phyloP scores from a whole-genome alignment of 768 basidiomycete species.

The Suillus ampliporus region DNA sequence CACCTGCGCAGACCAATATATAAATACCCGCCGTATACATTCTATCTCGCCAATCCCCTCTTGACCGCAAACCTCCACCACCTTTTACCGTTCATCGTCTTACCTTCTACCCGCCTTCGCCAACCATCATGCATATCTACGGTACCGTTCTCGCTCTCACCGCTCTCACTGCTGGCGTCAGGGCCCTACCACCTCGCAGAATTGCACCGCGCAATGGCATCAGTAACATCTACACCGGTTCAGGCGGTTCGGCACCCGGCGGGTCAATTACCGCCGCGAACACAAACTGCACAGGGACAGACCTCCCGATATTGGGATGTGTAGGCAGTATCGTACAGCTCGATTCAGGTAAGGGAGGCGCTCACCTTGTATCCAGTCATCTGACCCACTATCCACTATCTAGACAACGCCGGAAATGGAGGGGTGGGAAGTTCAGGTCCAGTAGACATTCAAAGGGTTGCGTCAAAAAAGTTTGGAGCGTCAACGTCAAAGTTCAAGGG shows the following conservation, averaged over 20 bases:
- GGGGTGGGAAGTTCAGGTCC: slow-evolving; percentile 7
- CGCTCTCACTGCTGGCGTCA: slow-evolving; percentile 29
- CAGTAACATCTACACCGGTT: slow-evolving; percentile 18
- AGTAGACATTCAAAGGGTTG: neutral
- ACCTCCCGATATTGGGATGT: neutral
- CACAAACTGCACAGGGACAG: slow-evolving; percentile 9
- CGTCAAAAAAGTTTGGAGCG: slow-evolving; percentile 4
- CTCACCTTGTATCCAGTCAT: neutral
- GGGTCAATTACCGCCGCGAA: slow-evolving; percentile 34
- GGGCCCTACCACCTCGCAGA: slow-evolving; percentile 33
- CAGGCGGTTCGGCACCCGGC: slow-evolving; percentile 41
- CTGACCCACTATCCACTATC: slow-evolving; percentile 5
- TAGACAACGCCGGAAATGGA: slow-evolving; percentile 20
- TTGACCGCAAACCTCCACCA: slow-evolving; percentile 18
- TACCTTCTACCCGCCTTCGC: neutral
- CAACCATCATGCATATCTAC: slow-evolving; percentile 32
- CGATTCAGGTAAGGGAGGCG: slow-evolving; percentile 18
- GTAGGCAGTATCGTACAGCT: slow-evolving; percentile 3
- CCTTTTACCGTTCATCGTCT: neutral
- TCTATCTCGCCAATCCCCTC: slow-evolving; percentile 6
- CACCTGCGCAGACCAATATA: slow-evolving; percentile 12
- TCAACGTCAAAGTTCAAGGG: neutral
- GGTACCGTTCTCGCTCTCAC: slow-evolving; percentile 28
- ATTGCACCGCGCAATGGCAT: slow-evolving; percentile 21
- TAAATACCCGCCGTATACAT: slow-evolving; percentile 12